Percentiles rank a stretch among this genome's conserved stretches.
Evolutionary conservation across 2,329 filamentous ascomycete species (phyloP).

Genomic region (Cytospora paraplurivora): DNA sequence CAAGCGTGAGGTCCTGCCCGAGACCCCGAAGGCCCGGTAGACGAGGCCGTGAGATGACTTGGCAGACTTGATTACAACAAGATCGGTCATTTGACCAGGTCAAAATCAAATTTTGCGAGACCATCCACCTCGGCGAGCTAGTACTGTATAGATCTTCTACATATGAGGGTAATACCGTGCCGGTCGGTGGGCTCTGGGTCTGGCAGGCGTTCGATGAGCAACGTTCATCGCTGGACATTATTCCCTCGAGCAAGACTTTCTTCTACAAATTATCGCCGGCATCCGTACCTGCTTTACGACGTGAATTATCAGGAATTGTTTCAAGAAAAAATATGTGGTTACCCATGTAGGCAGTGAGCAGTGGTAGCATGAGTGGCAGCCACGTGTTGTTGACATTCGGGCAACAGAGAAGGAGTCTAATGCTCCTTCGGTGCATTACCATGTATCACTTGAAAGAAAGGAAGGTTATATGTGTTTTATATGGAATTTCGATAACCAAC

Average conservation of each 20-base stretch:
- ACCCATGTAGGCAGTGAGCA: no score
- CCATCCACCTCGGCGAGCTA: neutral
- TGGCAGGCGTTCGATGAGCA: neutral
- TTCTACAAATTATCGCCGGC: neutral
- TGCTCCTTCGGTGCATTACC: no score
- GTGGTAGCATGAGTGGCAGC: no score
- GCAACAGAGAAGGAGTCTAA: no score
- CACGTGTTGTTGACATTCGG: no score
- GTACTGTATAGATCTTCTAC: neutral
- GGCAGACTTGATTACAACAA: neutral
- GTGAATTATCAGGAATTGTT: neutral
- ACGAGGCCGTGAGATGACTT: neutral
- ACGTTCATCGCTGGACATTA: neutral
- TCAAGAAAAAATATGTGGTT: no score
- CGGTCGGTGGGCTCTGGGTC: neutral
- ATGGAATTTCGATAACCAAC: no score
- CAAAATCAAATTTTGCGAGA: neutral
- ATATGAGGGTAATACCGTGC: neutral
- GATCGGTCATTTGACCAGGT: neutral
- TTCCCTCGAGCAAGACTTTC: neutral
- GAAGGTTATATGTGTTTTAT: no score
- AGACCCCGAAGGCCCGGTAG: neutral
- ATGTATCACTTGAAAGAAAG: no score
- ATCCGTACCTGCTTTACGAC: neutral
- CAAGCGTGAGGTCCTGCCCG: neutral